Evolutionary conservation across 2,329 filamentous ascomycete species (phyloP).

Genomic region (Aspergillus tamarii): DNA sequence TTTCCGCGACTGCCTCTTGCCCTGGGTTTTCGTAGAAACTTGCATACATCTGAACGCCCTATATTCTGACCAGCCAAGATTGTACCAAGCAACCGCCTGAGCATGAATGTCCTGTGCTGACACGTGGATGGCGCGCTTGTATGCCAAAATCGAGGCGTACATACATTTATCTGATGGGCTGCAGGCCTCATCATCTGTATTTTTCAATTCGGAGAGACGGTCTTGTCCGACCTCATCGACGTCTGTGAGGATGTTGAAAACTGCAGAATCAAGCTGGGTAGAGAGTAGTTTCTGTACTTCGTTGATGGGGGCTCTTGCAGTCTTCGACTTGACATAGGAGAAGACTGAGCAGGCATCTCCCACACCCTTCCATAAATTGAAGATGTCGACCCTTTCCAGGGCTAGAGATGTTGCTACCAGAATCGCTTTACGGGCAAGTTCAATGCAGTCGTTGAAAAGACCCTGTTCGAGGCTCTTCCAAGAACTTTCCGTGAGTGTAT

Average conservation of each 20-base stretch:
- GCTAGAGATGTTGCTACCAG: slow-evolving; percentile 66
- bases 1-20: slow-evolving; percentile 60
- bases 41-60: slow-evolving; percentile 71
- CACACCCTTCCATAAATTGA: slow-evolving; percentile 94
- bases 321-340: slow-evolving; percentile 72
- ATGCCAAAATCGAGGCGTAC: slow-evolving; percentile 75
- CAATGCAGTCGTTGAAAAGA: slow-evolving; percentile 79
- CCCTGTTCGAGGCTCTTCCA: slow-evolving; percentile 78
- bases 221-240: slow-evolving; percentile 66
- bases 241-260: slow-evolving; percentile 67
- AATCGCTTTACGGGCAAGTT: slow-evolving; percentile 71
- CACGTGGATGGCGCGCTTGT: slow-evolving; percentile 81
- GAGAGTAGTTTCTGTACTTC: slow-evolving; percentile 62
- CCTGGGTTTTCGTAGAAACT: slow-evolving; percentile 38
- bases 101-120: slow-evolving; percentile 77
- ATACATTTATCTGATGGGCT: slow-evolving; percentile 59
- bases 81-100: slow-evolving; percentile 95
- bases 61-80: slow-evolving; percentile 92
- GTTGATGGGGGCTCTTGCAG: slow-evolving; percentile 63
- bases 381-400: slow-evolving; percentile 67
- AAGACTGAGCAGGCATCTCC: slow-evolving; percentile 88
- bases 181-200: slow-evolving; percentile 29
- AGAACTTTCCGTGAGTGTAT: slow-evolving; percentile 82
- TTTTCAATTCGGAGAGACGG: slow-evolving; percentile 38
- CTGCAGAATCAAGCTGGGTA: slow-evolving; percentile 51